Conservation (phyloP, 116 monocot genomes). For the Trichopus zeylanicus region DNA sequence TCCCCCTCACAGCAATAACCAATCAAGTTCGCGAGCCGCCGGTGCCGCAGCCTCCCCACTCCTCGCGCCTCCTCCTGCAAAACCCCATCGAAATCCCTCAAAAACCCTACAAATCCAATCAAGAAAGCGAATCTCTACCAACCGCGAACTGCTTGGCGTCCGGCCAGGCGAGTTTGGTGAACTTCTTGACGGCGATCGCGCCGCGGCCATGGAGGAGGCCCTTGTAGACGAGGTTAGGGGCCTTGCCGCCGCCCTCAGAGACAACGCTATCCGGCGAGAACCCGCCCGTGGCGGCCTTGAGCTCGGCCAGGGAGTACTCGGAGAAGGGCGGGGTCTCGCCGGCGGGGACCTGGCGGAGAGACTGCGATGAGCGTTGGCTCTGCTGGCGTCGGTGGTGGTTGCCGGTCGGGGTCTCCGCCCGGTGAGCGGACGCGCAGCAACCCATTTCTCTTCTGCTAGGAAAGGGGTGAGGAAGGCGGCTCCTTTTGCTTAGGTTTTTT, state of each 20-base stretch:
- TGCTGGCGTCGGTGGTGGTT: slow-evolving; percentile 4
- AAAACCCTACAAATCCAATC: neutral
- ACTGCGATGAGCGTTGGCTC: slow-evolving; percentile 16
- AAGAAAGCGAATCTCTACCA: neutral
- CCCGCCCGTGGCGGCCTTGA: slow-evolving; percentile 52
- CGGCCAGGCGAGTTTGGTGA: slow-evolving; percentile 88
- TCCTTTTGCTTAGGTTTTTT: too few relatives aligned
- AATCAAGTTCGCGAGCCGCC: slow-evolving; percentile 84
- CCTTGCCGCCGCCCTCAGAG: slow-evolving; percentile 81
- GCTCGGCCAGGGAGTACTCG: slow-evolving; percentile 62
- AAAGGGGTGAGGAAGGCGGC: too few relatives aligned
- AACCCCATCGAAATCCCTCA: neutral
- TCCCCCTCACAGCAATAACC: slow-evolving; percentile 94
- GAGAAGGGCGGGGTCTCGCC: slow-evolving; percentile 33
- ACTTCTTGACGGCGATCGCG: slow-evolving; percentile 95
- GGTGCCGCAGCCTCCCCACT: slow-evolving; percentile 70
- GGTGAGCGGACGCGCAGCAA: neutral
- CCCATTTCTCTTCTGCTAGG: too few relatives aligned
- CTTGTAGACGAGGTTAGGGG: slow-evolving; percentile 80
- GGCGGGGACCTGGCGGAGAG: slow-evolving; percentile 10
- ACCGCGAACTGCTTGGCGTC: slow-evolving; percentile 90
- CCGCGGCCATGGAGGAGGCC: slow-evolving; percentile 57
- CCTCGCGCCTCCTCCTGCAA: slow-evolving; percentile 79
- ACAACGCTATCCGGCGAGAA: slow-evolving; percentile 80
- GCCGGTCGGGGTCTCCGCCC: neutral